Evolutionary conservation across 768 basidiomycete species (phyloP).

Genomic region (Leccinum incarnatum): DNA sequence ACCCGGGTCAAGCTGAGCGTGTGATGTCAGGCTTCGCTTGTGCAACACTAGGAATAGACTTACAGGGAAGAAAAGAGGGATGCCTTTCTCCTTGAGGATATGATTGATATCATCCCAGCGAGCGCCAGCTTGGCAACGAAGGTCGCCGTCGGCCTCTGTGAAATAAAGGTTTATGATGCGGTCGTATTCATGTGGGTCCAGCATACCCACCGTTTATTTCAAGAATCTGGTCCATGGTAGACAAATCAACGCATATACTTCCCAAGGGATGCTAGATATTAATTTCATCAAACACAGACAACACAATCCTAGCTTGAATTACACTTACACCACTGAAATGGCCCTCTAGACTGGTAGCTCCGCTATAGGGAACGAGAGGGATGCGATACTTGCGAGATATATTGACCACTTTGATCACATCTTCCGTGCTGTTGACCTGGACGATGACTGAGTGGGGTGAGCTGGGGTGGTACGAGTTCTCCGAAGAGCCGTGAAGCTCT

Average conservation of each 20-base stretch:
- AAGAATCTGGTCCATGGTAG: conserved; percentile 64
- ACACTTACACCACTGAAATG: conserved; percentile 71
- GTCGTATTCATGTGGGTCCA: conserved; percentile 2
- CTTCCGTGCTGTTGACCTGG: conserved; percentile 64
- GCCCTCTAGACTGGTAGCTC: conserved; percentile 85
- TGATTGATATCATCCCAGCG: conserved; percentile 79
- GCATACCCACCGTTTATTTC: conserved; percentile 47
- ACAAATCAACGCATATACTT: conserved; percentile 66
- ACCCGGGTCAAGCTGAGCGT: conserved; percentile 61
- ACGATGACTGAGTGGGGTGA: conserved; percentile 58
- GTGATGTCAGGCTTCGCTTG: background rate
- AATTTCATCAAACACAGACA: conserved; percentile 1
- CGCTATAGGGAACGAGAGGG: conserved; percentile 79
- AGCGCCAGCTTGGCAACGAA: conserved; percentile 73
- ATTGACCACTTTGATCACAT: conserved; percentile 78
- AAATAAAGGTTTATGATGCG: background rate
- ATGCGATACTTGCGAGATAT: conserved; percentile 70
- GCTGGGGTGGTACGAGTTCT: conserved; percentile 64
- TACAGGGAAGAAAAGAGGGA: conserved; percentile 86
- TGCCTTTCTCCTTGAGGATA: conserved; percentile 60
- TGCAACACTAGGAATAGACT: conserved; percentile 16
- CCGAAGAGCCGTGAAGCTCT: conserved; percentile 60
- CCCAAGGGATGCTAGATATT: conserved; percentile 41
- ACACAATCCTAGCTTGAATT: background rate
- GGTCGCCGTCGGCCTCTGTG: conserved; percentile 67